phyloP scores from a whole-genome alignment of 1,139 yeast species.

The Geotrichum phurueaensis region DNA sequence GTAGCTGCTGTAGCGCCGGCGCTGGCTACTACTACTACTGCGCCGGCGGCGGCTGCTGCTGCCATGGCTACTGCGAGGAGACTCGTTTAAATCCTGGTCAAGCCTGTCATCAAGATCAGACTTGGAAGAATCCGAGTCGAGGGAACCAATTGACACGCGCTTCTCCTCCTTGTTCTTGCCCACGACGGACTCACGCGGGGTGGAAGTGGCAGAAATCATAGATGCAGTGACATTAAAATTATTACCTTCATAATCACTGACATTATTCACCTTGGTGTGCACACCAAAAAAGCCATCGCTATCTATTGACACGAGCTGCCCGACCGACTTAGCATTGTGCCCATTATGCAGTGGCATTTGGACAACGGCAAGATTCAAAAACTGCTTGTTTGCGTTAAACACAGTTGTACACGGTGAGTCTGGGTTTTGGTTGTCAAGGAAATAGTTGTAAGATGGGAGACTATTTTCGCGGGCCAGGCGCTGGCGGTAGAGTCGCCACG shows the following conservation, averaged over 20 bases:
- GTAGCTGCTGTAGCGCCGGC: too few relatives aligned
- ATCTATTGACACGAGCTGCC: constrained; percentile 26
- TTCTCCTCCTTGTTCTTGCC: background rate
- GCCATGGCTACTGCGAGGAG: background rate
- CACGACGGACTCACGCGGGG: background rate
- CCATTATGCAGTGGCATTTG: background rate
- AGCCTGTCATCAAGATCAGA: background rate
- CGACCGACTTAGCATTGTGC: background rate
- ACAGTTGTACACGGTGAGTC: constrained; percentile 26
- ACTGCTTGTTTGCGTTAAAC: constrained; percentile 31
- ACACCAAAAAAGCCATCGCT: constrained; percentile 26
- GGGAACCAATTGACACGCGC: background rate
- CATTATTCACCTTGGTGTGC: background rate
- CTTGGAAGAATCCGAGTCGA: background rate
- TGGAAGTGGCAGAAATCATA: background rate
- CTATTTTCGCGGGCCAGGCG: constrained; percentile 30
- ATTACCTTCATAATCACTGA: too few relatives aligned
- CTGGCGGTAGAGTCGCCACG: constrained; percentile 32
- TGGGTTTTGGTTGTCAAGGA: constrained; percentile 24
- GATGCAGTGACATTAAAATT: background rate
- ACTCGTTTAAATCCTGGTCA: background rate
- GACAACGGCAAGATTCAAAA: constrained; percentile 24
- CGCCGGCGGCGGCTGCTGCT: too few relatives aligned
- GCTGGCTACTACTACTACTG: too few relatives aligned
- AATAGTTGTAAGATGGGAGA: constrained; percentile 28